Percentiles rank a stretch among this genome's conserved stretches.
phyloP scores from a whole-genome alignment of 2,329 filamentous ascomycete genomes.

The Microcyclosporella mali region DNA sequence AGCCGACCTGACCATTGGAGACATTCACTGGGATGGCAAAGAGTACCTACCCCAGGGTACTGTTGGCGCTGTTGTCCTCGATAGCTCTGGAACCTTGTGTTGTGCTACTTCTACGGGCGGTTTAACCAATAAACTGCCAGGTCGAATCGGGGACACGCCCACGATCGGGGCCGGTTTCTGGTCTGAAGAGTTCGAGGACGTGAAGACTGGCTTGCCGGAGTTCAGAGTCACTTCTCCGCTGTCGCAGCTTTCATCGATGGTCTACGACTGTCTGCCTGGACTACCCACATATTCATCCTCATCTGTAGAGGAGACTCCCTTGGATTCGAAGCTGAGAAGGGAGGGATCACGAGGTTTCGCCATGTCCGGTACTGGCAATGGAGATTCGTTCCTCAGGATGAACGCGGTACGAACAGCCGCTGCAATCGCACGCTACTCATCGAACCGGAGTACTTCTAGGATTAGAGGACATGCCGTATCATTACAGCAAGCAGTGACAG shows the following conservation, averaged over 20 bases:
- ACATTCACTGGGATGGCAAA: constrained; percentile 48
- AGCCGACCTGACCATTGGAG: background rate
- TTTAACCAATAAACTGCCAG: constrained; percentile 81
- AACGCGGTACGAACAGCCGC: constrained; percentile 66
- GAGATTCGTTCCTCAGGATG: constrained; percentile 74
- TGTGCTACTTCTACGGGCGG: constrained; percentile 64
- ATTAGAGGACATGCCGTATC: constrained; percentile 25
- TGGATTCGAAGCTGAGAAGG: too few species aligned
- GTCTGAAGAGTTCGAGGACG: constrained; percentile 70
- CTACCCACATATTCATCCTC: constrained; percentile 18
- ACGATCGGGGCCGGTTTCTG: constrained; percentile 80
- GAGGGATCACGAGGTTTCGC: constrained; percentile 21
- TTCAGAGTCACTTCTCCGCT: background rate
- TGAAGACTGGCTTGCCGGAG: background rate
- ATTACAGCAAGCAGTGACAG: constrained; percentile 53
- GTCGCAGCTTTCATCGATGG: constrained; percentile 4
- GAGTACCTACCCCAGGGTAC: constrained; percentile 78
- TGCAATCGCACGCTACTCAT: constrained; percentile 62
- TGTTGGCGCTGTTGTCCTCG: constrained; percentile 74
- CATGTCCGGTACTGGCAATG: constrained; percentile 57
- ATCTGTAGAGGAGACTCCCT: too few species aligned
- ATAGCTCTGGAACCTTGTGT: constrained; percentile 67
- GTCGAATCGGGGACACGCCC: constrained; percentile 79
- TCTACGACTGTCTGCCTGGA: constrained; percentile 22
- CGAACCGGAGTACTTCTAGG: constrained; percentile 24